Evolutionary conservation across 352 stramenopile species (phyloP).

Genomic region (Phytophthora lateralis): DNA sequence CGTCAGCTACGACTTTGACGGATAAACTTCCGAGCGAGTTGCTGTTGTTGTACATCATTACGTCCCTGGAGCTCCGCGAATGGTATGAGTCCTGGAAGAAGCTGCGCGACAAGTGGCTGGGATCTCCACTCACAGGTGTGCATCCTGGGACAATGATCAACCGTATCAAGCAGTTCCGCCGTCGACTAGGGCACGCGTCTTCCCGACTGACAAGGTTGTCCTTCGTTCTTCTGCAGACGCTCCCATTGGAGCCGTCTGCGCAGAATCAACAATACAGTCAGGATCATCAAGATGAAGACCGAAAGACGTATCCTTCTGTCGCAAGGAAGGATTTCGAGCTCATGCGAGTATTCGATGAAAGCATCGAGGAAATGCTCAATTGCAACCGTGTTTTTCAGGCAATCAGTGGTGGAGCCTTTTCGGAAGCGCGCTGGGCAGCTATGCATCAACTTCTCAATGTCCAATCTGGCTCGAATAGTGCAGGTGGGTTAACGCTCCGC

Average conservation of each 20-base stretch:
- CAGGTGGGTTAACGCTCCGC: conserved; percentile 23
- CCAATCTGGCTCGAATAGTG: neutral
- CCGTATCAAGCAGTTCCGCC: conserved; percentile 63
- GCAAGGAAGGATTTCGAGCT: conserved; percentile 43
- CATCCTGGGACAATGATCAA: conserved; percentile 59
- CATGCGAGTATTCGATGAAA: conserved; percentile 37
- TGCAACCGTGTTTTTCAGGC: conserved; percentile 60
- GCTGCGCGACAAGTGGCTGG: conserved; percentile 54
- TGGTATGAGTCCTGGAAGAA: conserved; percentile 61
- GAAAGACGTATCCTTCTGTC: conserved; percentile 10
- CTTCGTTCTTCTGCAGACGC: conserved; percentile 12
- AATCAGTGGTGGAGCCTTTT: conserved; percentile 45
- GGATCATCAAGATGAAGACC: conserved; percentile 4
- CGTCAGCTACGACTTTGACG: conserved; percentile 15
- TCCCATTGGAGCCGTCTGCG: conserved; percentile 11
- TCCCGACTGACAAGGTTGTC: conserved; percentile 35
- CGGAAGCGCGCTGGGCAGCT: conserved; percentile 42
- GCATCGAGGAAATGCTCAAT: conserved; percentile 50
- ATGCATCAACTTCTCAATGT: conserved; percentile 29
- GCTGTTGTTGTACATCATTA: conserved; percentile 58
- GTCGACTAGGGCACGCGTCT: conserved; percentile 47
- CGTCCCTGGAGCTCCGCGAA: conserved; percentile 56
- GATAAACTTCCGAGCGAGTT: conserved; percentile 49
- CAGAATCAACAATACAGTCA: neutral
- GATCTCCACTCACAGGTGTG: conserved; percentile 39